Evolutionary conservation across 2,329 filamentous ascomycete genomes (phyloP), one percentile per base, ranked within the genome.

Genomic region (Gaeumannomyces sp.): DNA sequence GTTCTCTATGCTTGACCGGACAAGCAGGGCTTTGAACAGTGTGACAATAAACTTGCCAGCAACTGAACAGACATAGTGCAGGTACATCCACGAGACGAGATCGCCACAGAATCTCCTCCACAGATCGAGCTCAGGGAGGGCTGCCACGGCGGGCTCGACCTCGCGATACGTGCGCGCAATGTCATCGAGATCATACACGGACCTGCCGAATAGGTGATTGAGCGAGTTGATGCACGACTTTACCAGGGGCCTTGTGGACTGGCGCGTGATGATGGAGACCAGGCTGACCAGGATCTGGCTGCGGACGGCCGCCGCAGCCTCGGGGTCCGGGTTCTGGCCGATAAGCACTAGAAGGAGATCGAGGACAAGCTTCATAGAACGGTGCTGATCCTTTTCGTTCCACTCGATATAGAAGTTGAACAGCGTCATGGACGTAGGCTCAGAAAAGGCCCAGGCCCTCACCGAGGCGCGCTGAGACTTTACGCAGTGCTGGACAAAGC

Each of bases 141-240:
- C 68, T 29, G 69, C 66, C 38, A 73, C 65, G 6, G n/a, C 19
- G 22, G 69, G 69, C 61, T 75, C 72, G 11, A 74, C 69, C 28
- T 72, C 69, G 50, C 68, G 70, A 68, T 85, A 86, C 29, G 75
- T 78, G 22, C 71, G 69, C 14, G 76, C 73, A 38, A 86, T 73
- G 65, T 84, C 76, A 65, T 77, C 72, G 65, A 83, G 70, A 70
- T 76, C 77, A 31, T 89, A 75, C 16, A 88, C 78, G 2, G 79
- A 77, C 72, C 90, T 92, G 61, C 80, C 77, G 4, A 92, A 72
- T 65, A 92, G 83, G 70, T 88, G 83, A 61, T 89, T 86, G 53
- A 92, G 76, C 22, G 84, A 84, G 71, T 88, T 87, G 67, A 92
- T 83, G 8, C 88, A 85, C 50, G 89, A 89, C 72, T 92, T 92